Percentiles rank a stretch among this genome's conserved stretches.
Conservation (phyloP, 257 asterid genomes). For the Plantago ovata region DNA sequence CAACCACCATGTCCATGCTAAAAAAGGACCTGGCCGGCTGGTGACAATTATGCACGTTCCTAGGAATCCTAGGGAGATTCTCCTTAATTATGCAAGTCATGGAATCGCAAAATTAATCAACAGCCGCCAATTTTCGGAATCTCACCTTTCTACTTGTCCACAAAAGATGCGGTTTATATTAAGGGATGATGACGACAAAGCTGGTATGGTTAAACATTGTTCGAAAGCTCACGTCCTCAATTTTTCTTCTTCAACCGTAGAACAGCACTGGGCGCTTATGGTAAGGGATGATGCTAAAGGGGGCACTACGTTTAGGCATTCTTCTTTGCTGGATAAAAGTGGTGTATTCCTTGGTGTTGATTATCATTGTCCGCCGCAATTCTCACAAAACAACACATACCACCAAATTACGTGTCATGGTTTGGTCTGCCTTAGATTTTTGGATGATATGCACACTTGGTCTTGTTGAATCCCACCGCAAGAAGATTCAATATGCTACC, state of each 20-base stretch:
- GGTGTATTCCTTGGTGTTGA: neutral
- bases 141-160: neutral
- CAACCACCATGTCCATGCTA: conserved; percentile 43
- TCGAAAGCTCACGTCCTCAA: no score
- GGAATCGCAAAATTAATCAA: neutral
- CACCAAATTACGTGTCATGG: neutral
- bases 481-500: neutral
- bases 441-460: neutral
- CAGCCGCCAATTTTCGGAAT: neutral
- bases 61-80: no score
- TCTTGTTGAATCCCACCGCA: neutral
- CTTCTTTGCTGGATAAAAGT: neutral
- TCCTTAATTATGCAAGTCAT: neutral
- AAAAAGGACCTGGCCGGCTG: conserved; percentile 53
- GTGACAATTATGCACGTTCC: conserved; percentile 39
- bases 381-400: neutral
- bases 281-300: no score
- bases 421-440: neutral
- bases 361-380: neutral
- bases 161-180: neutral
- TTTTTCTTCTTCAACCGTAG: neutral
- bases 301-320: neutral
- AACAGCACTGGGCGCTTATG: neutral
- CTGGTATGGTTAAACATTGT: no score
- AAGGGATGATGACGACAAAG: no score